Conservation (phyloP, 23 red algal species). For the Gracilariopsis chorda region DNA sequence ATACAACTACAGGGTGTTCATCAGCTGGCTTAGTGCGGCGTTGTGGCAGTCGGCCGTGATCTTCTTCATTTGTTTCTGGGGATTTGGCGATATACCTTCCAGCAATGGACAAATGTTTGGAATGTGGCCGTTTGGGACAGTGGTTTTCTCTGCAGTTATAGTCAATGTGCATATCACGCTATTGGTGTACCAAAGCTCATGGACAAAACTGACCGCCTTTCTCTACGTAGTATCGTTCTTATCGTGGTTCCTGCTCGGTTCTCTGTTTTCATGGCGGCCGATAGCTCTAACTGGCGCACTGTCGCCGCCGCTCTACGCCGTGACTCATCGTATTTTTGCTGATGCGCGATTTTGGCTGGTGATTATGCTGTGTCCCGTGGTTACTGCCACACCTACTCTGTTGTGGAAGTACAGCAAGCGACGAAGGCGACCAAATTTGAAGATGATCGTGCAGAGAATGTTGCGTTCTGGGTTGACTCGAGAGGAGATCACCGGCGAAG, state of each 20-base stretch:
- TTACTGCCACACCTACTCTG: conserved; percentile 40
- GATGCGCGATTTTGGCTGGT: conserved; percentile 67
- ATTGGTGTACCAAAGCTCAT: conserved; percentile 67
- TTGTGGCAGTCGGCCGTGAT: conserved; percentile 86
- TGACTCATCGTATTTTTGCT: conserved; percentile 57
- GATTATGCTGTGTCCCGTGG: conserved; percentile 32
- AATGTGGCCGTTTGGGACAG: conserved; percentile 63
- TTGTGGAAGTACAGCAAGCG: conserved; percentile 50
- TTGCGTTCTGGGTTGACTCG: conserved; percentile 50
- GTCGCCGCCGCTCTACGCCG: conserved; percentile 49
- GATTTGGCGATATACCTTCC: conserved; percentile 50
- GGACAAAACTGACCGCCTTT: conserved; percentile 51
- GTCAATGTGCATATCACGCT: conserved; percentile 51
- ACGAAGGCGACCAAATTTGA: conserved; percentile 54
- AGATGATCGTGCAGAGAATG: conserved; percentile 57
- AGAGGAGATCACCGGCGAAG: conserved; percentile 55
- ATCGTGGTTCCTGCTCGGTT: conserved; percentile 56
- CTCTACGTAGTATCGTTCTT: conserved; percentile 45
- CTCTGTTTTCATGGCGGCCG: conserved; percentile 48
- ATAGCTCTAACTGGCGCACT: conserved; percentile 36
- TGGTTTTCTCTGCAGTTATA: conserved; percentile 52
- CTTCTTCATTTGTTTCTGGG: conserved; percentile 68
- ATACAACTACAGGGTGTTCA: conserved; percentile 67
- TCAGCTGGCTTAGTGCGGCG: conserved; percentile 66
- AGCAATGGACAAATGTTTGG: conserved; percentile 63